phyloP scores from a whole-genome alignment of 208 protist species.

The Leishmania martiniquensis region DNA sequence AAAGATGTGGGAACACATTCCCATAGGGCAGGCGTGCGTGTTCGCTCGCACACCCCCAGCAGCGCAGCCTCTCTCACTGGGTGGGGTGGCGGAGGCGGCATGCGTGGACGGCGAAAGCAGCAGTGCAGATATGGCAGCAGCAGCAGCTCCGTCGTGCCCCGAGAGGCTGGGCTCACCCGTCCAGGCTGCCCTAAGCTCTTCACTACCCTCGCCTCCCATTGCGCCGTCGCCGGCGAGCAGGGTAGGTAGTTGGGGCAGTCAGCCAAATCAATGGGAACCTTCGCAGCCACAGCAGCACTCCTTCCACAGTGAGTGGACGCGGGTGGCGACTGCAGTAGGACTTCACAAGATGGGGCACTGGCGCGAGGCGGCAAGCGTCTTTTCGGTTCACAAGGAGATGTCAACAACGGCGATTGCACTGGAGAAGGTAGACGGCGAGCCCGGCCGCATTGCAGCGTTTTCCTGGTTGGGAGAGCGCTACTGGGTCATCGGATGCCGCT shows the following conservation, averaged over 20 bases:
- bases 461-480: slow-evolving; percentile 45
- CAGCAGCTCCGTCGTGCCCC: background rate
- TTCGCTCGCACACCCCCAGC: slow-evolving; percentile 35
- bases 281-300: background rate
- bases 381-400: slow-evolving; percentile 37
- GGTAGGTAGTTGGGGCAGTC: background rate
- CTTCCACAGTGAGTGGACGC: slow-evolving; percentile 22
- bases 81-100: background rate
- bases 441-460: slow-evolving; percentile 67
- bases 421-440: slow-evolving; percentile 75
- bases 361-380: slow-evolving; percentile 43
- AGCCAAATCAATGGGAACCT: background rate
- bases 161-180: background rate
- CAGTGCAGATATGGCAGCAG: background rate
- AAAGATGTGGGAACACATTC: slow-evolving; percentile 85
- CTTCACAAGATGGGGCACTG: slow-evolving; percentile 79
- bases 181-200: background rate
- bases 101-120: background rate
- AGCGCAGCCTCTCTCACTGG: background rate
- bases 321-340: slow-evolving; percentile 45
- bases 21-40: slow-evolving; percentile 68
- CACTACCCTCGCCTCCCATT: background rate
- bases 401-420: slow-evolving; percentile 42
- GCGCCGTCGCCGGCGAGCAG: background rate
- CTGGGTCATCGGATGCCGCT: slow-evolving; percentile 71